phyloP scores from a whole-genome alignment of 331 rosid species.

The Malus hybrid region DNA sequence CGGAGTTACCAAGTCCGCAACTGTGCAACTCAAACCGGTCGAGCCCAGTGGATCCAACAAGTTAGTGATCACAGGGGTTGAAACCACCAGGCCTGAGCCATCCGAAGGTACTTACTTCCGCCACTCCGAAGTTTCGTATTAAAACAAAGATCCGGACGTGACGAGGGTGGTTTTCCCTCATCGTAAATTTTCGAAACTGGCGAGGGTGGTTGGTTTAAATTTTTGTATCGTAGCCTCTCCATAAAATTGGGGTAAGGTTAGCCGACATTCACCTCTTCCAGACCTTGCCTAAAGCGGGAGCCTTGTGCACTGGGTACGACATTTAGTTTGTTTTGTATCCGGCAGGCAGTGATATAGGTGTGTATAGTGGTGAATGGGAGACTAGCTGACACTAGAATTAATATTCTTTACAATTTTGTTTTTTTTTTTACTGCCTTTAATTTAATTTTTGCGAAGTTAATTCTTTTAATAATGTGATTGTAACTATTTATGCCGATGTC shows the following conservation, averaged over 20 bases:
- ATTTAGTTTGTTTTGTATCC: neutral
- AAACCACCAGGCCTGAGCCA: conserved; percentile 41
- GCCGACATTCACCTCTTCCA: too few species aligned
- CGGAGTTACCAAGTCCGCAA: conserved; percentile 21
- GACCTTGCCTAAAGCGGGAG: too few species aligned
- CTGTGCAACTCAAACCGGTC: conserved; percentile 31
- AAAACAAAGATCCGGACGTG: conserved; percentile 58
- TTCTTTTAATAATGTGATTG: too few species aligned
- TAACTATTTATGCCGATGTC: too few species aligned
- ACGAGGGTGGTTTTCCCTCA: conserved; percentile 6
- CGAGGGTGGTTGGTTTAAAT: neutral
- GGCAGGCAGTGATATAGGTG: neutral
- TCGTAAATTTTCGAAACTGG: too few species aligned
- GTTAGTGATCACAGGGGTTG: conserved; percentile 20
- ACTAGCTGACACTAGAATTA: neutral
- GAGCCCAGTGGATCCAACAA: conserved; percentile 52
- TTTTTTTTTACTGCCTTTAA: too few species aligned
- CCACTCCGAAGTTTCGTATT: conserved; percentile 66
- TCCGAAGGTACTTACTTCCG: conserved; percentile 50
- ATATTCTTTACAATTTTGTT: too few species aligned
- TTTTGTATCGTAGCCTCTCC: neutral
- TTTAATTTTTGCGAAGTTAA: too few species aligned
- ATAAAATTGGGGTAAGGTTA: too few species aligned
- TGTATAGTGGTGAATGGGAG: neutral
- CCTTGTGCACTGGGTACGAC: too few species aligned